Conservation (phyloP, 148 eudicot species). For the Rhododendron williamsianum region DNA sequence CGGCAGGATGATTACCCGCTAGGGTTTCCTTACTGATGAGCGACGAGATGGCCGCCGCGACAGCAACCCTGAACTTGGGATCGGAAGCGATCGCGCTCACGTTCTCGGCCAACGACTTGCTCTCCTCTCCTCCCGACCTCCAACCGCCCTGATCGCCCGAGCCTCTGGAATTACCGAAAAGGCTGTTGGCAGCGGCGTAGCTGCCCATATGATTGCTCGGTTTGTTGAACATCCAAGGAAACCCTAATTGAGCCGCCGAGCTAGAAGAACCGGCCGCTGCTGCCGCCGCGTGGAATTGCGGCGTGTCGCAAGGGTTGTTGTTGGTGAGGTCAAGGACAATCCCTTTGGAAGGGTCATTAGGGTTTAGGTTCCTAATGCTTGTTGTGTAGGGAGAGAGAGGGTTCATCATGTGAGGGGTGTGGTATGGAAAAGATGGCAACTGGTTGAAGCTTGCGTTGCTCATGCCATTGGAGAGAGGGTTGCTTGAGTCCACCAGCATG, state of each 20-base stretch:
- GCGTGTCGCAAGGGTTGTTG: not conserved
- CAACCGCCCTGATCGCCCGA: not conserved
- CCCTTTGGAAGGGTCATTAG: slow-evolving; percentile 44
- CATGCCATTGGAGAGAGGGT: slow-evolving; percentile 15
- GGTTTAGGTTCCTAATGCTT: slow-evolving; percentile 27
- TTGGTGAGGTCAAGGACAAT: slow-evolving; percentile 44
- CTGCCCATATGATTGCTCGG: not conserved
- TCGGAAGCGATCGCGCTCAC: slow-evolving; percentile 46
- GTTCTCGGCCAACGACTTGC: slow-evolving; percentile 31
- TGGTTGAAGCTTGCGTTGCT: slow-evolving; percentile 18
- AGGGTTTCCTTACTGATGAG: slow-evolving; percentile 38
- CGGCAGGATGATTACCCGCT: not conserved
- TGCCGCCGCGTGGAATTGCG: not conserved
- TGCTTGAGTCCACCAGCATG: slow-evolving; percentile 35
- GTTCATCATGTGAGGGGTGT: slow-evolving; percentile 12
- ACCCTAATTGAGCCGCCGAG: slow-evolving; percentile 19
- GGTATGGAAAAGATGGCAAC: slow-evolving; percentile 13
- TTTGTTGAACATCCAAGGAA: slow-evolving; percentile 32
- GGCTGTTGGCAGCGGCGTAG: not conserved
- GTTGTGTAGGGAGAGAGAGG: slow-evolving; percentile 19
- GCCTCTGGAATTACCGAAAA: slow-evolving; percentile 18
- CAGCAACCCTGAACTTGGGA: slow-evolving; percentile 59
- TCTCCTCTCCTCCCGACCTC: not conserved
- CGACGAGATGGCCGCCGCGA: slow-evolving; percentile 55
- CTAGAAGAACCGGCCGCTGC: slow-evolving; percentile 8